Base-by-base conservation (phyloP, 495 filamentous ascomycete genomes). In the Hyaloscypha variabilis region DNA sequence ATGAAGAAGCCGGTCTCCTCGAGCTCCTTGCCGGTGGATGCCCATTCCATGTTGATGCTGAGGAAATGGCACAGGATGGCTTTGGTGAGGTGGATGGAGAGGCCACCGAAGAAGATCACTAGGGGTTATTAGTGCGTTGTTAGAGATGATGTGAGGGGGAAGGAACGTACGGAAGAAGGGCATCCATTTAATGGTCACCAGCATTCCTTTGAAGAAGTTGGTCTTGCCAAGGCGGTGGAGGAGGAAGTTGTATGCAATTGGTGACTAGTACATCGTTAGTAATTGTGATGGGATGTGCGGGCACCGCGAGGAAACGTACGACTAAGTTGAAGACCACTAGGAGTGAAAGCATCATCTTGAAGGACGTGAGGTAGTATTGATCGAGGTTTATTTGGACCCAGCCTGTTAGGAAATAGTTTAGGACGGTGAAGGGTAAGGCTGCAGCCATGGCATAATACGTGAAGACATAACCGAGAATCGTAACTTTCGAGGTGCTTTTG, bases 361-460 rank as follows among this genome's bases (percentile, higher is more conserved):
- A 84, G 13, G 77, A 80, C 51, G 74, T 74, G 61, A 85, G 78
- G 70, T 85, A 85, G 67, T 80, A 82, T 51, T 84, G 77, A 66
- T 85, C 83, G 29, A 85, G 69, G 19, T 77, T 65, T 1, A 75
- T 80, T 30, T 72, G 75, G 74, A 79, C 80, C 78, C 79, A 82
- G 34, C 82, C 85, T 23, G 81, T 76, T 39, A 85, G 76, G 77
- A 86, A 82, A 72, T 86, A 88, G 68, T 88, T 88, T 19, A 75
- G 67, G 0, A 90, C 71, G 6, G 85, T 87, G 60, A 90, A 77
- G 56, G 85, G 72, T 85, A 87, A 89, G 25, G 86, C 84, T 19
- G 84, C 81, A 19, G 77, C 89, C 55, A 91, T 83, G 36, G 89
- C 89, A 69, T 90, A 91, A 75, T 90, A 58, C 2, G 62, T 36